A percentile compares a stretch with the other conserved stretches of the same genome.
These are phyloP conservation scores for Rhynchosporium agropyri DNA, from an alignment of 2,329 filamentous ascomycete species.

Conservation along the genomic window DNA sequence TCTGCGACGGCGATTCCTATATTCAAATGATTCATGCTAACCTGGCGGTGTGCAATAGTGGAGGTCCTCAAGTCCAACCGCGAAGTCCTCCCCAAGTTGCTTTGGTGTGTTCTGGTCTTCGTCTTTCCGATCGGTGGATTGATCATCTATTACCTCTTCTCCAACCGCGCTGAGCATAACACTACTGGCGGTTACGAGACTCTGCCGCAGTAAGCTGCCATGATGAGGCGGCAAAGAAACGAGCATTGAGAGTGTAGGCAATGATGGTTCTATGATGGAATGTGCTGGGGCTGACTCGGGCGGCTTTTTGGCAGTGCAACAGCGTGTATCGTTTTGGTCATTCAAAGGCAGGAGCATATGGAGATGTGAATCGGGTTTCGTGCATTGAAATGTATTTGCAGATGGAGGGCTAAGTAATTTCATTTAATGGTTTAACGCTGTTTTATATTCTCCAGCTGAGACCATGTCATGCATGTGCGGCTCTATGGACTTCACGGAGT, in stretches of 20 bases:
- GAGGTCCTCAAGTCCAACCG: conserved; percentile 67
- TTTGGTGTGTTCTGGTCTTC: conserved; percentile 66
- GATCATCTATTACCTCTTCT: conserved; percentile 66
- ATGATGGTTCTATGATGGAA: not conserved
- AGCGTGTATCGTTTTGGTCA: not conserved
- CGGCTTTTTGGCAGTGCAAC: not conserved
- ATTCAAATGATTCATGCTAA: conserved; percentile 23
- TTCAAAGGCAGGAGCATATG: not conserved
- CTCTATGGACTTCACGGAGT: no score
- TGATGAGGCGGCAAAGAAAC: not conserved
- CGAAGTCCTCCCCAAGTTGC: conserved; percentile 57
- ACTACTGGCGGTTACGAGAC: conserved; percentile 55
- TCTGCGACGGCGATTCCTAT: not conserved
- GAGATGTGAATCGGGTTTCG: not conserved
- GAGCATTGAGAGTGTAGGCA: no score
- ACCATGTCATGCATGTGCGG: no score
- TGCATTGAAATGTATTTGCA: not conserved
- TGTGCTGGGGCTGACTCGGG: not conserved
- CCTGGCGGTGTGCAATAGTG: conserved; percentile 46
- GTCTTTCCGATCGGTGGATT: conserved; percentile 65
- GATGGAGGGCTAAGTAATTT: not conserved
- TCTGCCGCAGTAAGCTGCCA: conserved; percentile 16
- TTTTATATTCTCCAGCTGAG: no score
- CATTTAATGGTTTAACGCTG: no score
- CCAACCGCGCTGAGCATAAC: conserved; percentile 58